These are phyloP conservation scores for Urtica urens DNA, from an alignment of 306 rosid genomes.

Conservation along the genomic window DNA sequence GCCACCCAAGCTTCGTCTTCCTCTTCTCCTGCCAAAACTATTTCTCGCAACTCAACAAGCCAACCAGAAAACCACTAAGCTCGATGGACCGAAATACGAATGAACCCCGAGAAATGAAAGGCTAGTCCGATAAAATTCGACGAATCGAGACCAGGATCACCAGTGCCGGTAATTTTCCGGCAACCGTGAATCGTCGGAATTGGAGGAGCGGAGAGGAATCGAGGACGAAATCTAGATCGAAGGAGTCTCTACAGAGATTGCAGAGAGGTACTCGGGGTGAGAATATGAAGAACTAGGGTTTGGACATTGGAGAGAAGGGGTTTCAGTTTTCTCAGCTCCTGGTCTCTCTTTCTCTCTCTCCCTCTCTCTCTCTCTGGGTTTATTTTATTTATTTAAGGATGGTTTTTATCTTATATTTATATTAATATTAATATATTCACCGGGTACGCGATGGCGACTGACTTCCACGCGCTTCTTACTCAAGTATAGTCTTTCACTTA, in stretches of 20 bases:
- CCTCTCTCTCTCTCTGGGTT: not conserved
- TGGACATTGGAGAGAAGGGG: conserved; percentile 6
- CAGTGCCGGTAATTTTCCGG: conserved; percentile 8
- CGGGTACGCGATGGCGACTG: no score
- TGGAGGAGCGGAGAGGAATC: not conserved
- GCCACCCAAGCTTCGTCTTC: conserved; percentile 5
- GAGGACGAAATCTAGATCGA: conserved; percentile 6
- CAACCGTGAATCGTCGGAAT: not conserved
- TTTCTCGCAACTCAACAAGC: not conserved
- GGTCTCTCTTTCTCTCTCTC: not conserved
- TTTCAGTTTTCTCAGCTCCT: conserved; percentile 1
- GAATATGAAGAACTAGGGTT: conserved; percentile 14
- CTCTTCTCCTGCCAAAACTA: not conserved
- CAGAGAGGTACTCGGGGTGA: not conserved
- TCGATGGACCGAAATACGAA: not conserved
- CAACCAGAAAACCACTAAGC: not conserved
- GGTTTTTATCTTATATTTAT: no score
- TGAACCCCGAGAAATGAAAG: not conserved
- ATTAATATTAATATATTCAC: no score
- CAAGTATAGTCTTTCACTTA: no score
- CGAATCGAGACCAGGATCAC: conserved; percentile 4
- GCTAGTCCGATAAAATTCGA: no score
- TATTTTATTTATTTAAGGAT: not conserved
- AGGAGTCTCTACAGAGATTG: conserved; percentile 10
- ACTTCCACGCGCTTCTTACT: no score